Evolutionary conservation across 352 stramenopile species (phyloP).

Genomic region (Lagenidium sp.): DNA sequence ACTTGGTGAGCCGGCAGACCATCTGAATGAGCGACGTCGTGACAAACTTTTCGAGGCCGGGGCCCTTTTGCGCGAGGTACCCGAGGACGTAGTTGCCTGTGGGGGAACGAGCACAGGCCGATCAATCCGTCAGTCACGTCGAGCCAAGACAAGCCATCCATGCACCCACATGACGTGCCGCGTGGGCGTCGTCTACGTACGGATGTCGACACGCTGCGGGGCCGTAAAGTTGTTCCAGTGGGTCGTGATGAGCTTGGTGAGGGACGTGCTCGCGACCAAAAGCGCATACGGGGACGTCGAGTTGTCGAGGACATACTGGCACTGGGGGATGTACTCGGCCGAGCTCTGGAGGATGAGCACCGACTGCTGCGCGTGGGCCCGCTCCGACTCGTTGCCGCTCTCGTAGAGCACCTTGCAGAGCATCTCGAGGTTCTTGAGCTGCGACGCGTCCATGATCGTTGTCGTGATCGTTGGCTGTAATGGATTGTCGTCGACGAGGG

Average conservation of each 20-base stretch:
- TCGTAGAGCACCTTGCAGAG: constrained; percentile 78
- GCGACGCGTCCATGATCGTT: constrained; percentile 46
- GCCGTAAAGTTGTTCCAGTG: constrained; percentile 93
- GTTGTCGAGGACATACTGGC: constrained; percentile 98
- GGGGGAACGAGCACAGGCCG: too few relatives aligned
- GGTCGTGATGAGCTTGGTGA: constrained; percentile 96
- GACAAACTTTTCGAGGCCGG: constrained; percentile 93
- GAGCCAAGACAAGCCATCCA: background rate
- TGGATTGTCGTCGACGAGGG: too few relatives aligned
- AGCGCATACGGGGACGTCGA: constrained; percentile 94
- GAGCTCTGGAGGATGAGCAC: constrained; percentile 85
- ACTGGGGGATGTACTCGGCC: constrained; percentile 97
- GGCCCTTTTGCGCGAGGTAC: constrained; percentile 95
- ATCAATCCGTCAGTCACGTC: too few relatives aligned
- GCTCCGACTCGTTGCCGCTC: constrained; percentile 60
- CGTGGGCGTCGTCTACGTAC: constrained; percentile 24
- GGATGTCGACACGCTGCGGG: constrained; percentile 88
- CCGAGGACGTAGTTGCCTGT: constrained; percentile 95
- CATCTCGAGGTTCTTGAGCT: constrained; percentile 72
- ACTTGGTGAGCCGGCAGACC: constrained; percentile 97
- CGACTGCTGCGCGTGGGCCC: constrained; percentile 67
- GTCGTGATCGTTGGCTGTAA: background rate
- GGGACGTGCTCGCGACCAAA: constrained; percentile 93
- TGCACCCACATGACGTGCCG: background rate
- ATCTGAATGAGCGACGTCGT: constrained; percentile 95